Base-by-base conservation (phyloP, 176 grass and related monocot species). In the Rhynchospora pubera region DNA sequence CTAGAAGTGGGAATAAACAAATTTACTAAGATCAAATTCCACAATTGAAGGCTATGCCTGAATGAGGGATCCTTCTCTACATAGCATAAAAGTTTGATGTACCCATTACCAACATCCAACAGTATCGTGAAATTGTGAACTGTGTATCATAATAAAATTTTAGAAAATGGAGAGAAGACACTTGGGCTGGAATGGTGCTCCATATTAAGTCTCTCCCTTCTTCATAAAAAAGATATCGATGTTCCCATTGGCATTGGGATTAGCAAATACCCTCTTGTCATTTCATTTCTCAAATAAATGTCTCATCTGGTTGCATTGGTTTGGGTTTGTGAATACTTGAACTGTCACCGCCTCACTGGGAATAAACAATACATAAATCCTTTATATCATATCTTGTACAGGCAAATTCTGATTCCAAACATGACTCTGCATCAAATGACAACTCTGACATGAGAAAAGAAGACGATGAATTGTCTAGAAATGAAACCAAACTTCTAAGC, bases 401-500 rank as follows among this genome's bases (percentile, higher is more conserved):
- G 92, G 90, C 87, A 22, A 79, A 91, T 66, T 84, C 62, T 14
- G 90, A 87, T 7, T 61, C 85, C 0, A 87, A 91, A 47, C 14
- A 15, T 7, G 71, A 43, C 0, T 39, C 5, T 0, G 84, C 84
- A 30, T 77, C 51, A 14, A 86, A 48, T 9, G 45, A 50, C 19
- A 44, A 4, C 30, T 79, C 56, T 62, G 10, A 26, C n/a, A 39
- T 62, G 51, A 21, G 81, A 26, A 52, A 66, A 16, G 79, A 81
- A 65, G 21, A 44, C 18, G 24, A 58, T 59, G 70, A 9, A 11
- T 32, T 61, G 0, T 80, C 84, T 21, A 86, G 86, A 84, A n/a
- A 9, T 1, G 87, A 80, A 77, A 84, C 72, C 48, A 93, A 88
- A 46, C 85, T 98, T 55, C 85, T 86, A 23, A 90, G 90, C 62